Evolutionary conservation across 2,329 filamentous ascomycete species (phyloP), one percentile per base, ranked within the genome.

Genomic region (Fusarium sp.): DNA sequence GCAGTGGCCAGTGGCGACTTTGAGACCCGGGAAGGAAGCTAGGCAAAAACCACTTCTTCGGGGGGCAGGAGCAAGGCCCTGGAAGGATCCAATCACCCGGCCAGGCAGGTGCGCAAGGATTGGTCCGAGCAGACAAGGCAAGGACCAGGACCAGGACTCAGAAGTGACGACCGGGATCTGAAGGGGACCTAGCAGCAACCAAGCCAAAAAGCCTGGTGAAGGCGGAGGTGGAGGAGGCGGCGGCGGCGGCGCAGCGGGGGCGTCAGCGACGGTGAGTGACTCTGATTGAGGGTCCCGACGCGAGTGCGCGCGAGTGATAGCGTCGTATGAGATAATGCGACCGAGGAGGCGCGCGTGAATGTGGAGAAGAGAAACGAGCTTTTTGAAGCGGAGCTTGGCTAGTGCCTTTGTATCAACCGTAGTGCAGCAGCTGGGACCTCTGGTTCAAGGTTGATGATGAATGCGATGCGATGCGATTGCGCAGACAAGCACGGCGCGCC

Each of bases 321-420:
- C 62, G 66, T 68, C 68, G 71, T 74, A 74, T 72, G 71, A 61
- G 65, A 74, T 69, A 74, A 77, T 77, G 75, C 75, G 73, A 77
- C 73, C 59, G 75, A 76, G 69, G 75, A 74, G 71, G 71, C 64
- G 64, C 70, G 75, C 67, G 72, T 73, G 75, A 69, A 74, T 77
- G 75, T 77, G 75, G 75, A 76, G 75, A 77, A 77, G 54, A 52
- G 43, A 76, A 72, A 69, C 60, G 71, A 74, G 73, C 65, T 72
- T 69, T 52, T n/a, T 52, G 47, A 52, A 52, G 66, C 71, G 73
- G 47, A 69, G 75, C 66, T 68, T 66, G 63, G 61, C 61, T 73
- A 74, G 71, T 60, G 68, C 61, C 59, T 68, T 38, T 37, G 71
- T 69, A 73, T 70, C 50, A 59, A 67, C 52, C 67, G 63, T 57